Base-by-base conservation (phyloP, 139 green algal species). In the Gonium pectorale region DNA sequence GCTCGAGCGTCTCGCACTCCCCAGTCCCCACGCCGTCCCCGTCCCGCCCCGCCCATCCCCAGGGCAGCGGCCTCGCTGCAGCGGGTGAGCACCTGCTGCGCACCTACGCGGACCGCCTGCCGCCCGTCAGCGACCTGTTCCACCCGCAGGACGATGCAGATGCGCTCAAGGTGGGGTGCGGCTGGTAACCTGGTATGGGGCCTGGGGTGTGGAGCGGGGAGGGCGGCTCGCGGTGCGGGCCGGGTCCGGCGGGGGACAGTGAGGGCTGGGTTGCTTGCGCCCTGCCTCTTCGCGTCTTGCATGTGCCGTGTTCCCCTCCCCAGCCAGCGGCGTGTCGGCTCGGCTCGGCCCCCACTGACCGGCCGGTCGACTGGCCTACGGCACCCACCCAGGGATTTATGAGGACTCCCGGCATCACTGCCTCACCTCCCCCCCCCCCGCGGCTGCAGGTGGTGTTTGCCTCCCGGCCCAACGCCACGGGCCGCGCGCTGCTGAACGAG, bases 61-160 rank as follows among this genome's bases (percentile, higher is more conserved):
- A 79, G 72, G 52, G 52, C 17, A 37, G 27, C 3, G 35, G 35
- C 9, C 51, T 67, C 3, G 38, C 13, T 24, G 37, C 51, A 5
- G 72, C 72, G 7, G 72, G 72, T 4, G 41, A 37, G 72, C 72
- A 80, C 72, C 72, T 80, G 72, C 72, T 80, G 72, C 51, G 19
- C n/a, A 51, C 67, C 72, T 80, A 80, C 37, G 26, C 22, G 22
- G 35, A 29, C 35, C 70, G 31, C 11, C 72, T 80, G 72, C 72
- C 72, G 22, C 8, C 51, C 51, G 37, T 51, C 22, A 27, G 0
- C 17, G 31, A 19, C 49, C 24, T 49, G 19, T 67, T 79, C 71
- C 21, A 66, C 31, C 29, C 33, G 13, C 49, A 26, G 5, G 8
- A 5, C 19, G 49, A 79, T 49, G 27, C 0, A 19, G 71, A 66